Evolutionary conservation across 331 rosid genomes (phyloP).

Genomic region (Rosa hybrid): DNA sequence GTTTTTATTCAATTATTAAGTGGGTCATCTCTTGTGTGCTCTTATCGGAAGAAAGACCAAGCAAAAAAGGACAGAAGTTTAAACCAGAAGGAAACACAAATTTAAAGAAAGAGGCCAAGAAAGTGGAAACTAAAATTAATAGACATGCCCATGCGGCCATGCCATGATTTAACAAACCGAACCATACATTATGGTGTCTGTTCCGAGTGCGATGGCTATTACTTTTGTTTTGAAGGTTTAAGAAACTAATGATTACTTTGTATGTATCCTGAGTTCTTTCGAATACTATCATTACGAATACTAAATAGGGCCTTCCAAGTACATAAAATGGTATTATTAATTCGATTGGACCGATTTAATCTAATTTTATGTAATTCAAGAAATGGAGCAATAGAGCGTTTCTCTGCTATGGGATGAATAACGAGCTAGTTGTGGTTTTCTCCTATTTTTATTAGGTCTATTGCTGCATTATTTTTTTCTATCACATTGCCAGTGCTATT

Average conservation of each 20-base stretch:
- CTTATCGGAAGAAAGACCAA: neutral
- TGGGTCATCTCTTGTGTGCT: neutral
- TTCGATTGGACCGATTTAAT: too few relatives aligned
- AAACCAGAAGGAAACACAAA: neutral
- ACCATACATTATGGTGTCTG: neutral
- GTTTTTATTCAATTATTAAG: slow-evolving; percentile 14
- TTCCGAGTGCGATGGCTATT: neutral
- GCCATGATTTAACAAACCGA: neutral
- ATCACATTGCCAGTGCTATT: neutral
- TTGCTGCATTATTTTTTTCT: neutral
- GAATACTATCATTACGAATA: too few relatives aligned
- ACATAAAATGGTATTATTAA: too few relatives aligned
- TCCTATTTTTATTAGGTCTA: too few relatives aligned
- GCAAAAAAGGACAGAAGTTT: neutral
- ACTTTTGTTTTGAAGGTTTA: neutral
- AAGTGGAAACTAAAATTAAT: neutral
- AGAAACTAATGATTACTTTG: too few relatives aligned
- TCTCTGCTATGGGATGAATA: too few relatives aligned
- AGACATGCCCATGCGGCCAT: neutral
- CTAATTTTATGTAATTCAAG: too few relatives aligned
- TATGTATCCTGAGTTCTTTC: too few relatives aligned
- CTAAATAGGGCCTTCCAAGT: too few relatives aligned
- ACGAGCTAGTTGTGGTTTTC: too few relatives aligned
- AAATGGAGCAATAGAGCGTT: too few relatives aligned
- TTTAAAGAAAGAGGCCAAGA: neutral